phyloP scores from a whole-genome alignment of 176 grass and related monocot species.

The bread wheat (Triticum aestivum) region DNA sequence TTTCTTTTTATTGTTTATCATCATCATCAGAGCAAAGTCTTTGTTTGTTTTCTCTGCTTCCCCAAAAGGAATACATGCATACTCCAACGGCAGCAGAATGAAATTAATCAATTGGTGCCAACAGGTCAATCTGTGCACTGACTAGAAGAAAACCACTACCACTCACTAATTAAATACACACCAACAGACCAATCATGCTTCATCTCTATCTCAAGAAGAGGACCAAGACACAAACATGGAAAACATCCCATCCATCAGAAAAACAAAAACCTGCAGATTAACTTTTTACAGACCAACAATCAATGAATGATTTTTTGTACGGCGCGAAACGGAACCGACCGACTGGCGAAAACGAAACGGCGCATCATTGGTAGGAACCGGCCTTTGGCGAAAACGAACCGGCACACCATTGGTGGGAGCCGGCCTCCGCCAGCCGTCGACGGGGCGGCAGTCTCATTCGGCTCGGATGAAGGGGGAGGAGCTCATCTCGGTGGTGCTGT shows the following conservation, averaged over 20 bases:
- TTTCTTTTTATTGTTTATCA: background rate
- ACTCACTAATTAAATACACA: background rate
- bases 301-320: constrained; percentile 20
- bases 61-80: background rate
- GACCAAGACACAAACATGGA: background rate
- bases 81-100: background rate
- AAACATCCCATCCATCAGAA: background rate
- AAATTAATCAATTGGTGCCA: background rate
- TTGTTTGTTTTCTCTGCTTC: background rate
- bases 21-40: background rate
- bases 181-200: background rate
- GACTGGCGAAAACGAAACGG: background rate
- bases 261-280: background rate
- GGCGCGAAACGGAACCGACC: background rate
- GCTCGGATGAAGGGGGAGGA: constrained; percentile 77
- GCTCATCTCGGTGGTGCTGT: constrained; percentile 89
- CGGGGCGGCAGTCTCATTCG: constrained; percentile 32
- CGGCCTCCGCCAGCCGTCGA: background rate
- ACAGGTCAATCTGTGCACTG: background rate
- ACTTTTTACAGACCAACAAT: constrained; percentile 21
- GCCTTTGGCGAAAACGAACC: background rate
- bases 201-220: background rate
- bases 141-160: background rate
- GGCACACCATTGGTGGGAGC: background rate
- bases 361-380: background rate